Evolutionary conservation across 495 filamentous ascomycete species (phyloP).

Genomic region (Xylaria curta): DNA sequence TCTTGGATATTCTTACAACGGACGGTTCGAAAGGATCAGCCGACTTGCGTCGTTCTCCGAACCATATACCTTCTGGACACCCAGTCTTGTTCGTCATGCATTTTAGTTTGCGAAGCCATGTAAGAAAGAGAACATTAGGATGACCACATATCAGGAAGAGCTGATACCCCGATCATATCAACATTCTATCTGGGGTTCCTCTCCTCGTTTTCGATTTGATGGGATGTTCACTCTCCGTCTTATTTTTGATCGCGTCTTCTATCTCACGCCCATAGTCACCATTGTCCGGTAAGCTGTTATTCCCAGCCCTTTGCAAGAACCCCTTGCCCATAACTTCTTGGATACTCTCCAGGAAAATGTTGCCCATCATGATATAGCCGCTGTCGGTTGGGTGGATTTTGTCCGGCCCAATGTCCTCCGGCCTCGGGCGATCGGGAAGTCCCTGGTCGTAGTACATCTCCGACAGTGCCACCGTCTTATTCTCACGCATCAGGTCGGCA

Average conservation of each 20-base stretch:
- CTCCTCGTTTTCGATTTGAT: background rate
- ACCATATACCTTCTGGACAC: background rate
- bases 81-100: background rate
- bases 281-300: slow-evolving; percentile 41
- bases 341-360: slow-evolving; percentile 49
- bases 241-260: slow-evolving; percentile 34
- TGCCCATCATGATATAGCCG: slow-evolving; percentile 56
- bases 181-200: background rate
- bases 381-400: slow-evolving; percentile 49
- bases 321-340: slow-evolving; percentile 41
- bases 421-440: slow-evolving; percentile 35
- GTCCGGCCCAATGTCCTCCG: slow-evolving; percentile 37
- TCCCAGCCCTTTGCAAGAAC: slow-evolving; percentile 40
- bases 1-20: background rate
- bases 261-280: slow-evolving; percentile 35
- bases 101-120: too few species aligned
- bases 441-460: slow-evolving; percentile 38
- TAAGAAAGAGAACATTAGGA: background rate
- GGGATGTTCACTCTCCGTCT: slow-evolving; percentile 36
- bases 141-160: background rate
- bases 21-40: background rate
- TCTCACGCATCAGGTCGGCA: slow-evolving; percentile 42
- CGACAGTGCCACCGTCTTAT: slow-evolving; percentile 35
- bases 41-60: background rate
- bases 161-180: background rate